These are phyloP conservation scores for Wickerhamomyces kurtzmanii DNA, from an alignment of 805 yeast species.

Conservation along the genomic window DNA sequence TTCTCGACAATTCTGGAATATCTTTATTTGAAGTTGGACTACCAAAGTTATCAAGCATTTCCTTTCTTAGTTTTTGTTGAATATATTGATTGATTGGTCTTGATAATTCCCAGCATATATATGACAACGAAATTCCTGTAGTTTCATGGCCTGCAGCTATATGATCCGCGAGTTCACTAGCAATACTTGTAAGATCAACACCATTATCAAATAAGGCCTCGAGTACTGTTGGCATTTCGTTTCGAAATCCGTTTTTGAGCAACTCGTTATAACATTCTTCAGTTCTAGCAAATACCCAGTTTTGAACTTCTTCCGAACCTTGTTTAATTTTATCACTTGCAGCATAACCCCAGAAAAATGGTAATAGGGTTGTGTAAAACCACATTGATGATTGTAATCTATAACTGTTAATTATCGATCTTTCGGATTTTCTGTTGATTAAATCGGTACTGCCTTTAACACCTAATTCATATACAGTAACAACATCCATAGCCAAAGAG, in stretches of 20 bases:
- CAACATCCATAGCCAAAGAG: conserved; percentile 64
- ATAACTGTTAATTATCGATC: conserved; percentile 33
- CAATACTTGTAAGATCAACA: conserved; percentile 21
- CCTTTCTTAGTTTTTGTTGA: conserved; percentile 38
- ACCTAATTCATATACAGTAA: conserved; percentile 54
- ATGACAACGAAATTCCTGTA: conserved; percentile 56
- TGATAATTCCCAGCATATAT: conserved; percentile 48
- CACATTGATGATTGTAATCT: conserved; percentile 44
- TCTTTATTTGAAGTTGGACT: conserved; percentile 10
- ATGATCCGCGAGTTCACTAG: conserved; percentile 50
- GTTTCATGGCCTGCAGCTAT: conserved; percentile 75
- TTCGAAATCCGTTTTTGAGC: conserved; percentile 8
- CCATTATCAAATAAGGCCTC: conserved; percentile 14
- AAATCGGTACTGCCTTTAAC: conserved; percentile 32
- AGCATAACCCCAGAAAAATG: conserved; percentile 39
- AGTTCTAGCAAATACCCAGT: conserved; percentile 31
- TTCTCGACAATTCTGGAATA: conserved; percentile 19
- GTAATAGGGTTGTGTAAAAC: conserved; percentile 58
- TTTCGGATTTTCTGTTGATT: conserved; percentile 27
- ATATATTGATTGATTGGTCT: conserved; percentile 32
- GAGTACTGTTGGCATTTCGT: conserved; percentile 8
- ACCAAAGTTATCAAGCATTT: conserved; percentile 30
- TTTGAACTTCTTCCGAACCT: conserved; percentile 28
- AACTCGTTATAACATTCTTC: conserved; percentile 11
- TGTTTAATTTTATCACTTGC: conserved; percentile 28